Evolutionary conservation across 2,329 filamentous ascomycete genomes (phyloP), one percentile per base, ranked within the genome.

Genomic region (Colletotrichum tofieldiae): DNA sequence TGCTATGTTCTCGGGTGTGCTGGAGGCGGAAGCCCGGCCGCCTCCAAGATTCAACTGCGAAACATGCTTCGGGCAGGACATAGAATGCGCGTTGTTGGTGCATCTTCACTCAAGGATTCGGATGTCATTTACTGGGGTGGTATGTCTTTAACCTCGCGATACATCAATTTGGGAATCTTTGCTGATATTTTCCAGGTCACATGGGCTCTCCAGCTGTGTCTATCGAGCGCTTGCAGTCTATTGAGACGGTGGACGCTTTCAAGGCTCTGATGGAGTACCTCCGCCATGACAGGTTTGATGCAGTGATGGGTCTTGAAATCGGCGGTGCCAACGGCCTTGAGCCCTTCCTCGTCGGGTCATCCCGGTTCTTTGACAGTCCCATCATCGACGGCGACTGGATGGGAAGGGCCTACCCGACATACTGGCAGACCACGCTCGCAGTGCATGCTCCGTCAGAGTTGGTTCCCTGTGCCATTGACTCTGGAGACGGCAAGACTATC

Each of bases 241-340:
- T 83, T 65, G 83, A 86, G 78, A 78, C 78, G 5, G 75, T 81
- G 43, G 77, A 80, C 6, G 79, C 82, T 14, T 82, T 84, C 66
- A 74, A 78, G 9, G 82, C 79, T 7, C 79, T 85, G 55, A 80
- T 82, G 78, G 75, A 78, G 65, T 78, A 81, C 52, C 71, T 78
- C 37, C 58, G 65, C 43, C 77, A 79, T 45, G 75, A 76, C 59
- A 78, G 58, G 9, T 81, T 81, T 65, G 77, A 78, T 39, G 79
- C 78, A 1, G 77, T 86, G 3, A 84, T 89, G 76, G 85, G 84
- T 1, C 80, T 88, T 6, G 87, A 89, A 14, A 91, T 93, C 65
- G 91, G 91, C n/a, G 91, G 91, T 8, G 87, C 86, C 5, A 93
- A 93, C 74, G 90, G 91, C 0, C 81, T 92, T 11, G 86, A 90